phyloP scores from a whole-genome alignment of 495 filamentous ascomycete species.

The Neurospora tetrasperma region DNA sequence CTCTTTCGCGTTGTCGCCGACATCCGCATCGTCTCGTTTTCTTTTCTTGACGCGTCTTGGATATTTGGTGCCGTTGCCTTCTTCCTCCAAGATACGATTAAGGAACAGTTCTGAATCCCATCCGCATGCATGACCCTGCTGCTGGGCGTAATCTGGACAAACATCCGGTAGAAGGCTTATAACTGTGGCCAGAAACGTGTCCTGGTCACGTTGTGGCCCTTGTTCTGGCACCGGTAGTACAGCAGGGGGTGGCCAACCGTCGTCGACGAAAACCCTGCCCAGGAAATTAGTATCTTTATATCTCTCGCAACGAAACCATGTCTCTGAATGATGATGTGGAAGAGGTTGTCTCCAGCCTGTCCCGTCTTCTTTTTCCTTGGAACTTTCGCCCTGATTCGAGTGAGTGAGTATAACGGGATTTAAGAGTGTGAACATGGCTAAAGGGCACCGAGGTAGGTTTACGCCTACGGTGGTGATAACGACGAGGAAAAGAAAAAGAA shows the following conservation, averaged over 20 bases:
- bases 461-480: neutral
- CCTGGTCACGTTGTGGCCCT: neutral
- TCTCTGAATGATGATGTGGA: neutral
- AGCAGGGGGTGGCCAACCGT: neutral
- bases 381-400: neutral
- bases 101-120: slow-evolving; percentile 16
- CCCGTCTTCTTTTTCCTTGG: neutral
- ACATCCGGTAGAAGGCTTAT: slow-evolving; percentile 28
- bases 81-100: slow-evolving; percentile 20
- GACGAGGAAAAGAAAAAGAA: neutral
- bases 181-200: neutral
- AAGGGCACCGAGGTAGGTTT: neutral
- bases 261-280: neutral
- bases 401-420: neutral
- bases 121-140: slow-evolving; percentile 3
- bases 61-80: slow-evolving; percentile 24
- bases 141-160: slow-evolving; percentile 20
- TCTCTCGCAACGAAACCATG: neutral
- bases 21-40: slow-evolving; percentile 19
- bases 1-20: slow-evolving; percentile 8
- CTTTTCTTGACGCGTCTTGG: slow-evolving; percentile 26
- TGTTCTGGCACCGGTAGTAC: neutral
- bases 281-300: neutral
- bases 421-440: neutral
- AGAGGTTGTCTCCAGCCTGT: neutral